Base-by-base conservation (phyloP, 1,284 basidiomycete genomes). In the Meripilus lineatus region DNA sequence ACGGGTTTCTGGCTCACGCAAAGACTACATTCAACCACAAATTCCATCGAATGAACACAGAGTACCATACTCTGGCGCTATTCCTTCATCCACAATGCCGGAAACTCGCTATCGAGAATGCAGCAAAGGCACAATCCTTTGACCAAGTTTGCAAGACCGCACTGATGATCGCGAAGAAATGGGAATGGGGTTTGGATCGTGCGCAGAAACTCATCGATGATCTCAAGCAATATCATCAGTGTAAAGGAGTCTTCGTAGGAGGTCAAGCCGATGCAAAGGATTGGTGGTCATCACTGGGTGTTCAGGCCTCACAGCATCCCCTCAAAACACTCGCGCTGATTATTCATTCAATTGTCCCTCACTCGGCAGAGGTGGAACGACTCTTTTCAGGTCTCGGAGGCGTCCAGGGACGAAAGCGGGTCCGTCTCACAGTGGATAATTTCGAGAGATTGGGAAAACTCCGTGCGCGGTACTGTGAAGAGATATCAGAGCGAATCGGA, bases 41-140 rank as follows among this genome's bases (percentile, higher is more conserved):
- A 18, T 63, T 60, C 34, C 52, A 57, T 24, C 24, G 37, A 4
- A 60, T 63, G 38, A 56, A 61, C 38, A 63, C 57, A 5, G 52
- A 55, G 18, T 33, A 56, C 23, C 59, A 62, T 48, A 54, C 43
- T 40, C 51, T 63, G 17, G 50, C 58, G 1, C 48, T 63, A 1
- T 65, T 61, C 42, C 57, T 65, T 14, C 61, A 62, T 47, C 57
- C 58, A 1, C 47, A 56, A 17, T 63, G 60, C 40, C 54, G 52
- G 5, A 54, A 53, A 40, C 55, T 64, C 37, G 61, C 58, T 2
- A 45, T 62, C 23, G 56, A 48, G 3, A 26, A 50, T 13, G 45
- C 35, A 13, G 42, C 40, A 3, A 47, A 49, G 26, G 43, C 45
- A 14, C 43, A 38, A 2, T 35, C 36, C 32, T 48, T 58, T 23